Base-by-base conservation (phyloP, 2,329 filamentous ascomycete species). In the Kalmusia sp. region DNA sequence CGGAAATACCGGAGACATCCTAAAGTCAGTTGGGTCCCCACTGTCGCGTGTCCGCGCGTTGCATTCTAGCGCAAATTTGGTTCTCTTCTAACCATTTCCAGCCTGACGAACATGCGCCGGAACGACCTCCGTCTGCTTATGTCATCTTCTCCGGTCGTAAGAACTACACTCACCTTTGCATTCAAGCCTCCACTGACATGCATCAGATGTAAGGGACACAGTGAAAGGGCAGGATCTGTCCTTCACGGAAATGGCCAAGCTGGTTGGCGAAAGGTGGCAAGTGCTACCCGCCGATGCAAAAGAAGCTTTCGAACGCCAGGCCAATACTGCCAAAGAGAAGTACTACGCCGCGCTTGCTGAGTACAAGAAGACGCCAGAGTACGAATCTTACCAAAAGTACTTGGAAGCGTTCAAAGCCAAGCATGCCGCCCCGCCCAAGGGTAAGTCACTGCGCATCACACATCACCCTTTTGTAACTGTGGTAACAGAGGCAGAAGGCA, bases 141-240 rank as follows among this genome's bases (percentile, higher is more conserved):
- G 91, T 93, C 11, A 83, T 93, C 14, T 95, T 95, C 67, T 93
- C 91, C 0, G 93, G 93, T 64, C 90, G 88, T 91, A 74, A 78
- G 87, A 2, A 30, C 80, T 27, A 37, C 6, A 17, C 17, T 11
- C 11, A 40, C 33, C 45, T 30, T 6, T 25, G 25, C 8, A 11
- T 11, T 8, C 14, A 21, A 12, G 15, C 6, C 7, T 8, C 38
- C n/a, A 33, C 66, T 74, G 53, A 74, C 30, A 3, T 6, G 2
- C 11, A 34, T 0, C 59, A 90, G 87, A 89, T 74, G 89, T 92
- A 75, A 85, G 91, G 63, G 91, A 93, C 63, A 85, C 90, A 19
- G 76, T 93, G 21, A 92, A 90, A 68, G 89, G 87, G 3, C 86
- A 89, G 53, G 90, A 89, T 41, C 76, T 93, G 4, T 89, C 87